Evolutionary conservation across 2,329 filamentous ascomycete species (phyloP).

Genomic region (Botryotinia calthae): DNA sequence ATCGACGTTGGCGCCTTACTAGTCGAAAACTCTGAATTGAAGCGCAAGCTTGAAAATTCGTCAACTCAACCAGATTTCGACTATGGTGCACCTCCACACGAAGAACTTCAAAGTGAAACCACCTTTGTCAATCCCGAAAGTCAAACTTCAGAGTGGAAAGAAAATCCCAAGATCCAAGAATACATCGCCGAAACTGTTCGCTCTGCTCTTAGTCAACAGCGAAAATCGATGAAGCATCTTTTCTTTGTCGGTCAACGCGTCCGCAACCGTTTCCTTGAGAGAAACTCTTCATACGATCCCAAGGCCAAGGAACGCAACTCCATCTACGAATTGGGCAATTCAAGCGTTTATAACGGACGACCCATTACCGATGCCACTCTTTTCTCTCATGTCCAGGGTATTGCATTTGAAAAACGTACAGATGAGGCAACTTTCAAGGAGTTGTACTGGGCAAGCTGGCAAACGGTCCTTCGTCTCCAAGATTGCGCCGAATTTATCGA

Average conservation of each 20-base stretch:
- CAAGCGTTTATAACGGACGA: slow-evolving; percentile 19
- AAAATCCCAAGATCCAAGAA: slow-evolving; percentile 16
- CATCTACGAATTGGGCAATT: slow-evolving; percentile 17
- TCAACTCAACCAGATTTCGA: not conserved
- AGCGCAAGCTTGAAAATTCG: slow-evolving; percentile 7
- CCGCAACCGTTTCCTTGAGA: slow-evolving; percentile 18
- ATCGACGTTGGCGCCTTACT: slow-evolving; percentile 19
- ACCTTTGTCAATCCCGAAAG: slow-evolving; percentile 11
- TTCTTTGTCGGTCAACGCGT: slow-evolving; percentile 20
- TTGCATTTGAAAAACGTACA: slow-evolving; percentile 17
- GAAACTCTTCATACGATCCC: slow-evolving; percentile 15
- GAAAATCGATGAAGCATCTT: slow-evolving; percentile 20
- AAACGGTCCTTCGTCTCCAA: slow-evolving; percentile 14
- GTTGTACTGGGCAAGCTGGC: slow-evolving; percentile 20
- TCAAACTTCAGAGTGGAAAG: slow-evolving; percentile 15
- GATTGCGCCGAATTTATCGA: slow-evolving; percentile 20
- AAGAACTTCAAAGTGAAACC: slow-evolving; percentile 17
- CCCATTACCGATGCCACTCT: slow-evolving; percentile 20
- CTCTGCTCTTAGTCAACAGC: slow-evolving; percentile 14
- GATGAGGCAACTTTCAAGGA: slow-evolving; percentile 20
- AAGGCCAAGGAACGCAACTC: slow-evolving; percentile 15
- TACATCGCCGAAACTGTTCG: slow-evolving; percentile 14
- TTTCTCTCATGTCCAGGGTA: slow-evolving; percentile 15
- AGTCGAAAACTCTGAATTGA: slow-evolving; percentile 19
- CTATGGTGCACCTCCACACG: slow-evolving; percentile 9